Conservation (phyloP, 129 eudicot genomes). For the Calendula officinalis region DNA sequence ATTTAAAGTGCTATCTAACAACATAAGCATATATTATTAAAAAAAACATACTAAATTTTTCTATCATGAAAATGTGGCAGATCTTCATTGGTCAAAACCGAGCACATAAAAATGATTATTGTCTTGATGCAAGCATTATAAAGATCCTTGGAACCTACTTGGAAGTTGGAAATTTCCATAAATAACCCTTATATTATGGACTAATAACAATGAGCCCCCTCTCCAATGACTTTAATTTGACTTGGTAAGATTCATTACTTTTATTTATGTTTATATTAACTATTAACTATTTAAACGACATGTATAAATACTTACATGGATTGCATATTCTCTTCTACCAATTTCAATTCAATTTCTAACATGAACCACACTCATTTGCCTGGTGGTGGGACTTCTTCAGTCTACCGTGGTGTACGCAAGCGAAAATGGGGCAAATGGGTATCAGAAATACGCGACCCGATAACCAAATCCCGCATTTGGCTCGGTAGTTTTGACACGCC, state of each 20-base stretch:
- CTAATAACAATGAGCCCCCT: slow-evolving; percentile 8
- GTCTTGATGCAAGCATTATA: slow-evolving; percentile 21
- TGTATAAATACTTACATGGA: slow-evolving; percentile 25
- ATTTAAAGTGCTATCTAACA: slow-evolving; percentile 28
- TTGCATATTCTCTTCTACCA: slow-evolving; percentile 1
- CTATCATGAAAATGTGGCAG: slow-evolving; percentile 20
- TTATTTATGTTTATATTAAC: background rate
- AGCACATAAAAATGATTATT: slow-evolving; percentile 25
- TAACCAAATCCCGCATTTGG: slow-evolving; percentile 52
- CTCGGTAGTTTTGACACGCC: slow-evolving; percentile 59
- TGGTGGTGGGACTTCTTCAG: slow-evolving; percentile 38
- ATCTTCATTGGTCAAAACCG: slow-evolving; percentile 11
- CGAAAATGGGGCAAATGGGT: slow-evolving; percentile 68
- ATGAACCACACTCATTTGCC: slow-evolving; percentile 19
- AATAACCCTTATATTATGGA: slow-evolving; percentile 9
- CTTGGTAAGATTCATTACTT: background rate
- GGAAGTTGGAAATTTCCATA: slow-evolving; percentile 1
- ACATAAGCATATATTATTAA: slow-evolving; percentile 11
- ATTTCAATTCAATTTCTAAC: background rate
- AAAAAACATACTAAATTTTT: background rate
- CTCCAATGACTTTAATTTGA: background rate
- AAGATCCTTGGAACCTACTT: slow-evolving; percentile 25
- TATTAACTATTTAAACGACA: slow-evolving; percentile 20
- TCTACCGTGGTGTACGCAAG: slow-evolving; percentile 51
- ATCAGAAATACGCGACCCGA: slow-evolving; percentile 53